Evolutionary conservation across 345 rosid species (phyloP).

Genomic region (Draba incana): DNA sequence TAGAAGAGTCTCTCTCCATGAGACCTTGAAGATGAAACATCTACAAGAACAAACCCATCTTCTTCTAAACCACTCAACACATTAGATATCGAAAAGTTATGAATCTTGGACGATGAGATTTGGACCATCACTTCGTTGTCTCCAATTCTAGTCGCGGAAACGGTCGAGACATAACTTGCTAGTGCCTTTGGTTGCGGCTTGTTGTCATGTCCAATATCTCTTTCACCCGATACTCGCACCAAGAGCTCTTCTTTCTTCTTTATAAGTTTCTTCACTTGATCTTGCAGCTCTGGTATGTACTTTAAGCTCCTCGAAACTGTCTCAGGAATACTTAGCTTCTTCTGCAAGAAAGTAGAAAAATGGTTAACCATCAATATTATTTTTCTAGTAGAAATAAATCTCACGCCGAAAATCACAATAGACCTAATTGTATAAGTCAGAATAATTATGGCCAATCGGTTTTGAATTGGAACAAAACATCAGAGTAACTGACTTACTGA

Average conservation of each 20-base stretch:
- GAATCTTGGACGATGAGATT: conserved; percentile 40
- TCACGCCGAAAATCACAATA: no score
- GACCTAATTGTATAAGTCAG: no score
- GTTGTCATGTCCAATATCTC: conserved; percentile 30
- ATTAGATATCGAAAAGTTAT: conserved; percentile 45
- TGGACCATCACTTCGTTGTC: conserved; percentile 56
- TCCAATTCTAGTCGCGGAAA: conserved; percentile 49
- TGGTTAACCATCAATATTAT: background rate
- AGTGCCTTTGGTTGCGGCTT: conserved; percentile 29
- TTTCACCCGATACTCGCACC: conserved; percentile 35
- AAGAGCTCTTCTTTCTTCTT: conserved; percentile 54
- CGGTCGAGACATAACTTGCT: conserved; percentile 15
- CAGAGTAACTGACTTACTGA: conserved; percentile 42
- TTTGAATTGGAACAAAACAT: background rate
- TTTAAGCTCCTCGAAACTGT: conserved; percentile 49
- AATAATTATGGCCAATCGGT: background rate
- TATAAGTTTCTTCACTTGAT: conserved; percentile 43
- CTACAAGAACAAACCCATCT: conserved; percentile 50
- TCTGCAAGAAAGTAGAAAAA: conserved; percentile 39
- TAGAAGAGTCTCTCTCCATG: conserved; percentile 55
- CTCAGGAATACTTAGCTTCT: conserved; percentile 55
- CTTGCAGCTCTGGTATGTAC: conserved; percentile 60
- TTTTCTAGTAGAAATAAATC: no score
- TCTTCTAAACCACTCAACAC: conserved; percentile 52
- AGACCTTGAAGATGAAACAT: conserved; percentile 63